Percentiles rank a stretch among this genome's conserved stretches.
phyloP scores from a whole-genome alignment of 495 filamentous ascomycete genomes.

The Podospora bellae-mahoneyi region DNA sequence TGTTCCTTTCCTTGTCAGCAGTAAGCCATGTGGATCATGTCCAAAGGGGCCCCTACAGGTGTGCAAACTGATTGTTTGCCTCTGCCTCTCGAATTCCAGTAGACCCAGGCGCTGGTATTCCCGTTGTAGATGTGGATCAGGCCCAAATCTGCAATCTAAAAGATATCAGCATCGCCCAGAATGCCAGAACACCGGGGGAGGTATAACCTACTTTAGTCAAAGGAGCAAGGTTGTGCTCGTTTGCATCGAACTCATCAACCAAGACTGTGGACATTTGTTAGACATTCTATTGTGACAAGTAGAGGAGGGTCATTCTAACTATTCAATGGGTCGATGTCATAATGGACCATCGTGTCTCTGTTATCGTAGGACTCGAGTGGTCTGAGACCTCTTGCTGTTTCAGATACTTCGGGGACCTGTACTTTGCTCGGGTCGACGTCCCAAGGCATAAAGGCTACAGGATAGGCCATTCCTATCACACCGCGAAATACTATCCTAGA shows the following conservation, averaged over 20 bases:
- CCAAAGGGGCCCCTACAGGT: neutral
- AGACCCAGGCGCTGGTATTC: neutral
- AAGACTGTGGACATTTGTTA: neutral
- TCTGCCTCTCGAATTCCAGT: neutral
- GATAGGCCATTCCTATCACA: conserved; percentile 20
- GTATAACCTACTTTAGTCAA: neutral
- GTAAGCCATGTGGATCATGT: neutral
- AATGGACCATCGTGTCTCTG: conserved; percentile 11
- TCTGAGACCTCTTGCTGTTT: neutral
- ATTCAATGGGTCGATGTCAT: conserved; percentile 16
- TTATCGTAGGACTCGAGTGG: neutral
- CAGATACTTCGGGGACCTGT: neutral
- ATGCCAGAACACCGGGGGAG: neutral
- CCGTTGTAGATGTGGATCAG: neutral
- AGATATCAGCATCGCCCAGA: neutral
- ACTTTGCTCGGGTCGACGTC: conserved; percentile 3
- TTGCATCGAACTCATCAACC: conserved; percentile 9
- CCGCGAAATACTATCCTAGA: conserved; percentile 14
- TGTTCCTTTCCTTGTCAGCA: conserved; percentile 8
- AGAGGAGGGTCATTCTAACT: neutral
- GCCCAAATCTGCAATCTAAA: conserved; percentile 16
- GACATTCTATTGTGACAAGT: neutral
- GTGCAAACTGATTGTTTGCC: conserved; percentile 6
- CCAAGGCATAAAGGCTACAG: conserved; percentile 2
- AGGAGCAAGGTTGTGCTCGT: conserved; percentile 9